These are phyloP conservation scores for Neurospora pannonica DNA, from an alignment of 495 filamentous ascomycete genomes.

Conservation along the genomic window DNA sequence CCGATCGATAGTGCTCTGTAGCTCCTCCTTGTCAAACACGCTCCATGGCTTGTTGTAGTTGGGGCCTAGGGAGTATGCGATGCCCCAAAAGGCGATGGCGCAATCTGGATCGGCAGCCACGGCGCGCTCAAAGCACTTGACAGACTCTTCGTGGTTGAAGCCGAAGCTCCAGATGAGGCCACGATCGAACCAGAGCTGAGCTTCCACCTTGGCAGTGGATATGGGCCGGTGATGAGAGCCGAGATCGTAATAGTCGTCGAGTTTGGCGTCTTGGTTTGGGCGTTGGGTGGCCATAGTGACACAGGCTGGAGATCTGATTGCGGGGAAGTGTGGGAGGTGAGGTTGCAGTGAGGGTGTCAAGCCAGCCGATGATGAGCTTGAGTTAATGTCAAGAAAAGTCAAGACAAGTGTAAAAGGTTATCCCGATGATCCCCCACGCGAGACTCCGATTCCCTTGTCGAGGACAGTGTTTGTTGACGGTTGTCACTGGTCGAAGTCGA, in stretches of 20 bases:
- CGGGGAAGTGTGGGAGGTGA: background rate
- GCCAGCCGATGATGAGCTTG: background rate
- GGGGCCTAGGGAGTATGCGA: conserved; percentile 55
- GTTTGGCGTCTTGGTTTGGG: background rate
- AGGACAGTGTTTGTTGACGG: background rate
- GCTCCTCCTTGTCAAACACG: conserved; percentile 51
- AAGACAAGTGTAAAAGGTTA: background rate
- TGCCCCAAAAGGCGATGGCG: conserved; percentile 59
- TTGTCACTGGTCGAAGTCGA: background rate
- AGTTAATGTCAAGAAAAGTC: background rate
- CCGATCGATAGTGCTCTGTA: conserved; percentile 32
- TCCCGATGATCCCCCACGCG: background rate
- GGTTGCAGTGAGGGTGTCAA: background rate
- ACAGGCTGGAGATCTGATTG: background rate
- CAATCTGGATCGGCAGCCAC: conserved; percentile 43
- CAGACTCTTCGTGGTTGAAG: conserved; percentile 58
- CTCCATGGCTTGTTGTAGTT: conserved; percentile 72
- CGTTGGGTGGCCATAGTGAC: background rate
- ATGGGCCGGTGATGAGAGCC: conserved; percentile 43
- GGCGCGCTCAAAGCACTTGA: conserved; percentile 49
- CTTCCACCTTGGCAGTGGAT: conserved; percentile 30
- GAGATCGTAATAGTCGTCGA: conserved; percentile 44
- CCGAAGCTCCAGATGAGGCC: conserved; percentile 55
- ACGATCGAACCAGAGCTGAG: conserved; percentile 52
- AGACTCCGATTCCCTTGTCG: background rate